Conservation (phyloP, 1,284 basidiomycete species). For the Agroathelia rolfsii region DNA sequence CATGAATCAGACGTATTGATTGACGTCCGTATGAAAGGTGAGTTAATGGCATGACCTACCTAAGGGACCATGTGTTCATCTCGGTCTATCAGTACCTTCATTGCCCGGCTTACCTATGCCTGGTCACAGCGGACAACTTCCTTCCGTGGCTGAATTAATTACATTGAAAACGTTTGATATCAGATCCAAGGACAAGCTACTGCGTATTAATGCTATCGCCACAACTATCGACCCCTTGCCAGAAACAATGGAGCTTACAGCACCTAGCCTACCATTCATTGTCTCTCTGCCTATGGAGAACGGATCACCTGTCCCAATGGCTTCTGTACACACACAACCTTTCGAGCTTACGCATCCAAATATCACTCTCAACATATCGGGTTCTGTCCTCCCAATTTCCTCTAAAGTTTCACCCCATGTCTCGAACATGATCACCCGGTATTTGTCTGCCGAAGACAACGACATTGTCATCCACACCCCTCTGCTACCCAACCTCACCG, state of each 20-base stretch:
- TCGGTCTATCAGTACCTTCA: conserved; percentile 51
- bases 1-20: conserved; percentile 35
- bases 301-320: conserved; percentile 32
- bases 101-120: conserved; percentile 59
- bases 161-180: conserved; percentile 49
- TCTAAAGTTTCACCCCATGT: conserved; percentile 35
- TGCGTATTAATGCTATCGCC: conserved; percentile 44
- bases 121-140: conserved; percentile 38
- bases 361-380: conserved; percentile 46
- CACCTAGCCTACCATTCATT: conserved; percentile 50
- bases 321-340: conserved; percentile 41
- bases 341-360: conserved; percentile 59
- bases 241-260: conserved; percentile 32
- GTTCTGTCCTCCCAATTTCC: conserved; percentile 48
- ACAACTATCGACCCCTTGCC: conserved; percentile 50
- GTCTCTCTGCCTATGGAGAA: conserved; percentile 37
- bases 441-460: conserved; percentile 45
- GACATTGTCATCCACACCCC: conserved; percentile 48
- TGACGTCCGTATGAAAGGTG: conserved; percentile 41
- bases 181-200: conserved; percentile 30
- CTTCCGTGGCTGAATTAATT: conserved; percentile 46
- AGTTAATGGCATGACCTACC: no score
- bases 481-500: conserved; percentile 34
- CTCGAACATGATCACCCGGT: conserved; percentile 50
- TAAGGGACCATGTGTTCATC: no score